phyloP scores from a whole-genome alignment of 768 basidiomycete species.

The Fibroporia radiculosa region DNA sequence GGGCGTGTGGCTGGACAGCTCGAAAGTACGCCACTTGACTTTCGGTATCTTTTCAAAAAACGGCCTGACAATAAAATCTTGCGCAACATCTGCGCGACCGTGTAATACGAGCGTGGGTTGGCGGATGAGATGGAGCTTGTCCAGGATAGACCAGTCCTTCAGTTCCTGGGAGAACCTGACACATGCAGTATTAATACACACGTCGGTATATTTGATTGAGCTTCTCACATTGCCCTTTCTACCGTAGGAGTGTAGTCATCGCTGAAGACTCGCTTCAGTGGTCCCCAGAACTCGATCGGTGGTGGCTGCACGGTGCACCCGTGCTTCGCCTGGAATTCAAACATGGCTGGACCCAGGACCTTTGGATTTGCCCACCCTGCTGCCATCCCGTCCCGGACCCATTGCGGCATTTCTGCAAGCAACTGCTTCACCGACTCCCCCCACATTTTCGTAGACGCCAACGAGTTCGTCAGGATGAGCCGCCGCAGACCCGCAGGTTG shows the following conservation, averaged over 20 bases:
- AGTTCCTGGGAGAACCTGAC: constrained; percentile 3
- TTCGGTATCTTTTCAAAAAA: constrained; percentile 19
- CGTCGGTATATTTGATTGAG: constrained; percentile 19
- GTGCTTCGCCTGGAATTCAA: constrained; percentile 32
- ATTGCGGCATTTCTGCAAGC: constrained; percentile 31
- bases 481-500: constrained; percentile 37
- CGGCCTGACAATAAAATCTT: constrained; percentile 20
- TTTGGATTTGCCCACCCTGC: constrained; percentile 29
- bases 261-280: constrained; percentile 23
- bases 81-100: constrained; percentile 22
- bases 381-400: constrained; percentile 31
- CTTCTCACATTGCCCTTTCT: constrained; percentile 15
- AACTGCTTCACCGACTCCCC: constrained; percentile 30
- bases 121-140: constrained; percentile 19
- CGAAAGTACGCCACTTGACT: constrained; percentile 24
- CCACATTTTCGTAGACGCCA: constrained; percentile 40
- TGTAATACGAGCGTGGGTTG: constrained; percentile 24
- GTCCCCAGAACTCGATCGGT: constrained; percentile 29
- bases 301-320: constrained; percentile 36
- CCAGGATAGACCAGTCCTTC: constrained; percentile 21
- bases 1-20: constrained; percentile 23
- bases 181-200: constrained; percentile 2
- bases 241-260: constrained; percentile 40
- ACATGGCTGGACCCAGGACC: constrained; percentile 35
- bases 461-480: constrained; percentile 38